Conservation (phyloP, 164 flowering plant genomes). For the Cinnamomum chago region DNA sequence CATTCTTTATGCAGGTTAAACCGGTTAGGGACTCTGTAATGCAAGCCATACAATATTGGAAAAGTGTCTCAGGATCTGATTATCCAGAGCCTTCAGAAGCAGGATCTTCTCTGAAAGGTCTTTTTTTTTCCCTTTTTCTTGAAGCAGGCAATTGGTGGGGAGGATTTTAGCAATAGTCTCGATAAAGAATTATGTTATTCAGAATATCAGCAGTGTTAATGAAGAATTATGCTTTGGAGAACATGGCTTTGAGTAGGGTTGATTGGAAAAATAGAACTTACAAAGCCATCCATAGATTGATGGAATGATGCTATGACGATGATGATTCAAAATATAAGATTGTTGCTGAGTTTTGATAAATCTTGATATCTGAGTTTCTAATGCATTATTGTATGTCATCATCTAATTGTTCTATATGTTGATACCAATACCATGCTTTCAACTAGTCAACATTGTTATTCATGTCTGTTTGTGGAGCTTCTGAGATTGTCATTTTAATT, state of each 20-base stretch:
- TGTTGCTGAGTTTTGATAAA: background rate
- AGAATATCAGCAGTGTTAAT: too few relatives aligned
- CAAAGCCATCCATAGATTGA: too few relatives aligned
- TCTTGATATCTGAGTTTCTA: background rate
- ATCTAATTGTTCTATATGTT: background rate
- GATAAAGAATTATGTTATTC: too few relatives aligned
- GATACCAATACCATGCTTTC: background rate
- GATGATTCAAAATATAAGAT: background rate
- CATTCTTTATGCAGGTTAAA: slow-evolving; percentile 56
- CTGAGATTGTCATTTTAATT: too few relatives aligned
- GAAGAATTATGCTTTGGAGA: too few relatives aligned
- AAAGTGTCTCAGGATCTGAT: slow-evolving; percentile 44
- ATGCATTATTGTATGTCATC: background rate
- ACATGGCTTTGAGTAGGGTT: too few relatives aligned
- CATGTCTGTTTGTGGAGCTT: background rate
- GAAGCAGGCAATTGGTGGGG: too few relatives aligned
- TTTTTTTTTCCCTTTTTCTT: background rate
- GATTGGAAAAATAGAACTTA: too few relatives aligned
- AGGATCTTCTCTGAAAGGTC: slow-evolving; percentile 80
- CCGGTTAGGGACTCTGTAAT: slow-evolving; percentile 82
- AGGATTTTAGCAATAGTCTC: too few relatives aligned
- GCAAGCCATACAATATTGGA: slow-evolving; percentile 74
- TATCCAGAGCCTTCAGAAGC: slow-evolving; percentile 69
- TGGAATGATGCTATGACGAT: too few relatives aligned
- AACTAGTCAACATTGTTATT: background rate